These are phyloP conservation scores for Lachancea fermentati DNA, from an alignment of 805 yeast genomes.

Conservation along the genomic window DNA sequence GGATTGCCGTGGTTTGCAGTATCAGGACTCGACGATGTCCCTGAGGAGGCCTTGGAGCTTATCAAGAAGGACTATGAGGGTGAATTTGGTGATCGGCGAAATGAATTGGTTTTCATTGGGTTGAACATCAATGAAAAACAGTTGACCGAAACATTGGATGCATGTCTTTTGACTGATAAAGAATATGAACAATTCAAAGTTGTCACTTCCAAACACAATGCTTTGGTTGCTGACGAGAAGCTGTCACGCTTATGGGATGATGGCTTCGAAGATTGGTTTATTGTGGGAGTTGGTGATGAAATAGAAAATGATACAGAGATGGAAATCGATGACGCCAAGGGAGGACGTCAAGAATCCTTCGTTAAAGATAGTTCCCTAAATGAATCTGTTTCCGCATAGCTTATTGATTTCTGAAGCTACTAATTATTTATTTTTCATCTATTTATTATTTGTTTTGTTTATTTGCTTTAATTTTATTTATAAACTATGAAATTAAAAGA, in stretches of 20 bases:
- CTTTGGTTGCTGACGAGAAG: constrained; percentile 31
- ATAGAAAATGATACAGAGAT: constrained; percentile 2
- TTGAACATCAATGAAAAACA: constrained; percentile 29
- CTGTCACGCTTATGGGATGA: constrained; percentile 33
- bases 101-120: constrained; percentile 44
- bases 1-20: constrained; percentile 41
- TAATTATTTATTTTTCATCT: no score
- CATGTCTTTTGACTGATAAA: constrained; percentile 37
- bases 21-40: constrained; percentile 31
- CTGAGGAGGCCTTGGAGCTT: constrained; percentile 29
- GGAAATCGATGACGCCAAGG: no score
- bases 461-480: no score
- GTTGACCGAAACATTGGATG: constrained; percentile 32
- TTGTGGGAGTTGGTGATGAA: constrained; percentile 3
- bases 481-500: no score
- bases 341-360: no score
- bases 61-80: constrained; percentile 37
- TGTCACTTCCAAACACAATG: constrained; percentile 27
- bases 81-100: constrained; percentile 39
- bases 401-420: no score
- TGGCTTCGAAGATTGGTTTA: constrained; percentile 42
- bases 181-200: constrained; percentile 32
- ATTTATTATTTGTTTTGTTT: no score
- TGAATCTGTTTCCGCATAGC: no score
- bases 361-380: no score